Percentiles rank a stretch among this genome's conserved stretches.
Evolutionary conservation across 2,329 filamentous ascomycete species (phyloP).

Genomic region (Neofusicoccum cordaticola): DNA sequence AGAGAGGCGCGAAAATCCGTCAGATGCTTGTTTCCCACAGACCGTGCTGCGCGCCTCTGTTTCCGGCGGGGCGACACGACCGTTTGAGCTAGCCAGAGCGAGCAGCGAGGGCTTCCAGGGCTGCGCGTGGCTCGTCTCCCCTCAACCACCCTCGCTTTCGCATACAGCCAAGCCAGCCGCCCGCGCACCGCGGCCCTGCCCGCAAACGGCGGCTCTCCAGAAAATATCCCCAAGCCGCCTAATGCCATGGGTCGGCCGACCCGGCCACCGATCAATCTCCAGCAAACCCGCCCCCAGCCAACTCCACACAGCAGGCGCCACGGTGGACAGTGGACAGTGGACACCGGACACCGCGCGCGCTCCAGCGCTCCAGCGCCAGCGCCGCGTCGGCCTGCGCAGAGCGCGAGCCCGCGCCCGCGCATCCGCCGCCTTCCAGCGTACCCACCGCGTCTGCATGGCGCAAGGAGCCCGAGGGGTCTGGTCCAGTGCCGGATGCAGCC

Average conservation of each 20-base stretch:
- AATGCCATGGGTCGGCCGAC: not conserved
- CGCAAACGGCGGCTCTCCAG: slow-evolving; percentile 4
- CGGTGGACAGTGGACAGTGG: not conserved
- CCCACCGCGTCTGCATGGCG: not conserved
- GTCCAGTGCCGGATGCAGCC: not conserved
- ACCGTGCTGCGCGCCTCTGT: not conserved
- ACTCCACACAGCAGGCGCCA: slow-evolving; percentile 9
- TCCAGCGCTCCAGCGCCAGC: too few relatives aligned
- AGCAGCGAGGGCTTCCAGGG: not conserved
- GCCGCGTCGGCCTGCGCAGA: too few relatives aligned
- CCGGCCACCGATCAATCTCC: not conserved
- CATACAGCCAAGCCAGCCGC: not conserved
- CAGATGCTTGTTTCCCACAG: slow-evolving; percentile 7
- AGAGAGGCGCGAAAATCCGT: slow-evolving; percentile 3
- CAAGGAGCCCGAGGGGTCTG: not conserved
- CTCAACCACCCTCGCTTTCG: not conserved
- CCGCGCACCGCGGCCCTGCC: too few relatives aligned
- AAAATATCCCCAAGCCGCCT: not conserved
- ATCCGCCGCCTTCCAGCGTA: not conserved
- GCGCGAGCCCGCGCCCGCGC: too few relatives aligned
- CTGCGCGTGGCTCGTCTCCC: not conserved
- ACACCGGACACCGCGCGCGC: too few relatives aligned
- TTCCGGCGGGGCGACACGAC: not conserved
- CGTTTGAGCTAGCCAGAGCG: slow-evolving; percentile 8
- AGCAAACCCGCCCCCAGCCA: not conserved